Base-by-base conservation (phyloP, 2,329 filamentous ascomycete genomes). In the Nectriaceae sp. region DNA sequence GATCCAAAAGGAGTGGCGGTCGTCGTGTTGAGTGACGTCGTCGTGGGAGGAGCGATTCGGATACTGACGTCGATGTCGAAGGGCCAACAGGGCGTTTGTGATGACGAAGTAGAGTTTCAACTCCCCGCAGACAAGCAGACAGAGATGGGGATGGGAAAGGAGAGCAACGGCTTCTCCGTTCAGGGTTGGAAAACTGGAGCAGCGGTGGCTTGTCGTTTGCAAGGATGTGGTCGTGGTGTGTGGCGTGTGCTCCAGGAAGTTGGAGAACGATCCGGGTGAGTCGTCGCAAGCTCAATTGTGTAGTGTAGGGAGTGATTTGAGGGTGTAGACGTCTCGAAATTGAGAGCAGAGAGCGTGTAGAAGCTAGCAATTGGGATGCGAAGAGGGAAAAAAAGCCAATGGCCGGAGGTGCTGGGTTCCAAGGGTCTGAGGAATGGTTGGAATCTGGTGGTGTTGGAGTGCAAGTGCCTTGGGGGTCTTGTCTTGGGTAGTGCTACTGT, bases 81-180 rank as follows among this genome's bases (percentile, higher is more conserved):
- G 50, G 55, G 44, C 49, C 50, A 56, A 45, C 46, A 51, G 29
- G 38, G 41, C 46, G 50, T 51, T 52, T 53, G 42, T 52, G 60
- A 60, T 62, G 60, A 60, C 55, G 56, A 55, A 59, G 54, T 48
- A 49, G 49, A 62, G 56, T 54, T 53, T 53, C 54, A 49, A 55
- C 54, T 61, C 60, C 60, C 60, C 60, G 53, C 60, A 62, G 54
- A 57, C 58, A 60, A 49, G 57, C 44, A 29, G 31, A 33, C 24
- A 4, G 21, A 15, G 42, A 33, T 42, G 33, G 11, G 35, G 44
- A 48, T 41, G 46, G 36, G 40, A 46, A 45, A 51, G 21, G 50
- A 42, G 40, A 44, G 43, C 26, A 31, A 36, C 33, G n/a, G 33
- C 5, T 36, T 29, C 33, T 5, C 37, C 16, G 37, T 39, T 39